Conservation (phyloP, 2,329 filamentous ascomycete genomes). For the Calonectria leucothoes region DNA sequence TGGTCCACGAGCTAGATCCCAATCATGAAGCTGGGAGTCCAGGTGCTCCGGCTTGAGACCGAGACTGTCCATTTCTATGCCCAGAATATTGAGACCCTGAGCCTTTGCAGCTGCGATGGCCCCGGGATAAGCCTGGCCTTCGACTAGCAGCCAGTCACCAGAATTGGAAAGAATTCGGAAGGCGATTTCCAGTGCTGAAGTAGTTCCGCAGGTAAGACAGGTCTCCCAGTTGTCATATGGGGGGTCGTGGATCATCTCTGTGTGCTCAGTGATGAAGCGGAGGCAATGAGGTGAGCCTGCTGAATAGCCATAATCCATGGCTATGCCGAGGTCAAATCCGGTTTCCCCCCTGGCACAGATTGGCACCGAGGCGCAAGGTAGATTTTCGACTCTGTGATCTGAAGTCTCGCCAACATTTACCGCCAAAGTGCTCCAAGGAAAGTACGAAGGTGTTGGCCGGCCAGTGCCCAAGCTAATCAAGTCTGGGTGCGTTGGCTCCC, state of each 20-base stretch:
- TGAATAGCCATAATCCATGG: constrained; percentile 81
- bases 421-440: constrained; percentile 11
- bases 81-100: neutral
- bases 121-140: constrained; percentile 62
- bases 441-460: constrained; percentile 15
- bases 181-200: constrained; percentile 74
- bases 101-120: constrained; percentile 47
- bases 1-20: constrained; percentile 62
- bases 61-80: neutral
- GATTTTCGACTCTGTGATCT: no score
- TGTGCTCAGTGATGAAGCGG: constrained; percentile 80
- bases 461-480: constrained; percentile 15
- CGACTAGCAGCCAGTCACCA: constrained; percentile 76
- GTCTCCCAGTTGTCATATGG: constrained; percentile 81
- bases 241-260: constrained; percentile 78
- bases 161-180: constrained; percentile 71
- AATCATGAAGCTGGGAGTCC: constrained; percentile 72
- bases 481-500: neutral
- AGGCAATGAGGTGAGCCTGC: constrained; percentile 77
- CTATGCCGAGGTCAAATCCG: constrained; percentile 54
- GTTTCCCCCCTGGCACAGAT: constrained; percentile 22
- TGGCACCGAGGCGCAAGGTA: neutral
- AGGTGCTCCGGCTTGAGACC: constrained; percentile 63
- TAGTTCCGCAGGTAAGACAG: constrained; percentile 74
- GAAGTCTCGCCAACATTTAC: neutral